Evolutionary conservation across 2,329 filamentous ascomycete species (phyloP), one percentile per base, ranked within the genome.

Genomic region (Fusarium equiseti): DNA sequence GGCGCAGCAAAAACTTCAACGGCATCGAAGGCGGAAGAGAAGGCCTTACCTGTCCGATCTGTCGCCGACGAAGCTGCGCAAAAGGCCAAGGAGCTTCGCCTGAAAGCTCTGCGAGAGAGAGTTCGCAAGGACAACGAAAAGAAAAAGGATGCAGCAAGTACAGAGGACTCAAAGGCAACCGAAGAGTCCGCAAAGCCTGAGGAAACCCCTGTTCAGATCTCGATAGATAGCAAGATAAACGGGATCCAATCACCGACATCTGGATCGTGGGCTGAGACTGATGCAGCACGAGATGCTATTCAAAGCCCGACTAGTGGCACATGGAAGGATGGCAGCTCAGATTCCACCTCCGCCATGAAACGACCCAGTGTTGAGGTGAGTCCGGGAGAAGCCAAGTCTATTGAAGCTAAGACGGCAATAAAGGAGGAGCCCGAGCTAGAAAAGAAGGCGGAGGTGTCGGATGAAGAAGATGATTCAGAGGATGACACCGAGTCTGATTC

Each of bases 11-110:
- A 72, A 48, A 20, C 72, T 22, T 46, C 62, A n/a, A 50, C 70
- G 46, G 61, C 68, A 22, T 27, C 70, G 42, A 72, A 76, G 61
- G 66, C 74, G 51, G 74, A 72, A 75, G 65, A 79, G 65, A 76
- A 75, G 55, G 61, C 76, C 12, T 74, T 87, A 15, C 84, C 87
- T 3, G 79, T 87, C 51, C 82, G 83, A 69, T 87, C 85, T 74
- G 83, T 89, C 53, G 89, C 88, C 44, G 86, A 92, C 74, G 91
- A 94, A 77, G 89, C 87, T 51, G 89, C 89, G 1, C 81, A 86
- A 73, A 90, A 88, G 79, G 89, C 89, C 52, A 90, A 90, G 80
- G 84, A 89, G 72, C 81, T 86, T 71, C 85, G 84, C 59, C 82
- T 89, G 66, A 83, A 87, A 68, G 82, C 78, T 73, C 77, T 89